Conservation (phyloP, 257 asterid genomes). For the Anisodus tanguticus region DNA sequence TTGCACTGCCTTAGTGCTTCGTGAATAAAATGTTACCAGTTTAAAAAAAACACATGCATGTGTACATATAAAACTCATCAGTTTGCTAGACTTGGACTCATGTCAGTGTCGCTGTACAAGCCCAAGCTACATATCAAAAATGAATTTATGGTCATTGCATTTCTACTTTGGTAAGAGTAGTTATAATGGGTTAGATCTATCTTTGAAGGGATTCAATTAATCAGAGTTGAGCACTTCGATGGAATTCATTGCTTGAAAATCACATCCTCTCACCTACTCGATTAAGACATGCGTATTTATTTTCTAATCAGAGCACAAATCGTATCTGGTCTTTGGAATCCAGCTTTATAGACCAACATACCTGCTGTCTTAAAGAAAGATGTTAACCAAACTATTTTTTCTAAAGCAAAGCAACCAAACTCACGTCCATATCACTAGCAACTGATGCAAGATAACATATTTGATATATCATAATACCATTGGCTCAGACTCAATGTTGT, state of each 20-base stretch:
- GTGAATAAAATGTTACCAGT: no score
- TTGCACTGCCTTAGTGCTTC: no score
- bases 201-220: slow-evolving; percentile 7
- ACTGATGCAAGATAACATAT: slow-evolving; percentile 13
- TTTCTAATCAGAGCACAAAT: neutral
- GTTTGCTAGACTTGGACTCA: slow-evolving; percentile 1
- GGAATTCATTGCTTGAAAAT: neutral
- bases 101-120: neutral
- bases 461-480: slow-evolving; percentile 50
- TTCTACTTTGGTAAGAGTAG: neutral
- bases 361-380: neutral
- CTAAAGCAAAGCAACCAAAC: neutral
- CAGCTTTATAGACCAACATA: slow-evolving; percentile 6
- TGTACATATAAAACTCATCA: slow-evolving; percentile 3
- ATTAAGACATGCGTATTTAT: neutral
- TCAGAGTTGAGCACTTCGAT: neutral
- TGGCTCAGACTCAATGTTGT: slow-evolving; percentile 58
- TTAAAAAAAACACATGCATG: neutral
- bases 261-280: slow-evolving; percentile 19
- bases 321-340: neutral
- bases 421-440: neutral
- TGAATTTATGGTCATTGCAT: slow-evolving; percentile 22
- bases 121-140: slow-evolving; percentile 21
- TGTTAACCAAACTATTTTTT: neutral
- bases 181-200: neutral